These are phyloP conservation scores for Spergularia bocconei DNA, from an alignment of 148 eudicot genomes.

Conservation along the genomic window DNA sequence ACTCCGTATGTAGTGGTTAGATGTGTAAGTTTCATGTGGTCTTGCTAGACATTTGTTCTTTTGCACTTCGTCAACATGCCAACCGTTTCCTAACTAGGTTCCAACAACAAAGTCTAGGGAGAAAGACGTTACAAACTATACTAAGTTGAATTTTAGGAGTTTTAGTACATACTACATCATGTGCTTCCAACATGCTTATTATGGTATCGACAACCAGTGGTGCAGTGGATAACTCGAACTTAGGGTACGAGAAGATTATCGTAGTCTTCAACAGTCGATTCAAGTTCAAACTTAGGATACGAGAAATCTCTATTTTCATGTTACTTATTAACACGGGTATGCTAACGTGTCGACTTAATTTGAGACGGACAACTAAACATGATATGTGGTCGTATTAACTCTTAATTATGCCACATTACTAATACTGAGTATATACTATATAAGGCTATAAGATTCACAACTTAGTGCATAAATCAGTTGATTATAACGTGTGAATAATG, in stretches of 20 bases:
- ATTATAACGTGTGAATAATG: not conserved
- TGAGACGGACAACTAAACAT: not conserved
- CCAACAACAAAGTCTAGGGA: not conserved
- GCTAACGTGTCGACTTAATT: not conserved
- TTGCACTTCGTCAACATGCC: not conserved
- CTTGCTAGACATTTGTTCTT: not conserved
- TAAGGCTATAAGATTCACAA: too few relatives aligned
- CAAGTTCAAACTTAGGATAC: not conserved
- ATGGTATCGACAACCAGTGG: not conserved
- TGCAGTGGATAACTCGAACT: not conserved
- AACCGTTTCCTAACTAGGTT: not conserved
- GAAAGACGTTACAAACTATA: not conserved
- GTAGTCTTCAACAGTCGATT: not conserved
- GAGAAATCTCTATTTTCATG: not conserved
- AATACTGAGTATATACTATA: too few relatives aligned
- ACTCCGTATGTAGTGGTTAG: too few relatives aligned
- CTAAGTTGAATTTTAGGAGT: not conserved
- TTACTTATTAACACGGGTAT: not conserved
- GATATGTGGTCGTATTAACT: not conserved
- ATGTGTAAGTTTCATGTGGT: not conserved
- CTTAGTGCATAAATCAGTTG: not conserved
- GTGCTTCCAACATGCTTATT: not conserved
- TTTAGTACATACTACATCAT: slow-evolving; percentile 13
- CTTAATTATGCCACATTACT: not conserved
- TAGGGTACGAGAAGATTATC: not conserved